These are phyloP conservation scores for Aphanomyces invadans DNA, from an alignment of 352 stramenopile genomes.

Conservation along the genomic window DNA sequence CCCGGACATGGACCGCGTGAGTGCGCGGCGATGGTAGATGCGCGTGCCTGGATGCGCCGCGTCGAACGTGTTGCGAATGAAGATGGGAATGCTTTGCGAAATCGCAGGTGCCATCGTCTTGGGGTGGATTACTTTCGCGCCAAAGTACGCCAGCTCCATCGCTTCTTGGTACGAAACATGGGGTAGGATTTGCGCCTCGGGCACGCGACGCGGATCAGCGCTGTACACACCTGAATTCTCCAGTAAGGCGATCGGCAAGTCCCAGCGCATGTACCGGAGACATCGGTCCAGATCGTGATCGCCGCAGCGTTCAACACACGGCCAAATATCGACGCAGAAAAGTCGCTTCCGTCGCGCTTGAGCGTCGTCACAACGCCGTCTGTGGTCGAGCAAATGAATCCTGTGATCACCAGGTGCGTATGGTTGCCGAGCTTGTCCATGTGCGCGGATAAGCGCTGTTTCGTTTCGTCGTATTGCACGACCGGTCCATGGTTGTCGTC, in stretches of 20 bases:
- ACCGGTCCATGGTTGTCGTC: constrained; percentile 71
- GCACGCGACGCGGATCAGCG: constrained; percentile 91
- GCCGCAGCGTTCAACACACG: constrained; percentile 82
- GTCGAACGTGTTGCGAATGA: constrained; percentile 97
- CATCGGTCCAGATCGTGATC: constrained; percentile 97
- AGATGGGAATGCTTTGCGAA: constrained; percentile 92
- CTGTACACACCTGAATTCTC: constrained; percentile 57
- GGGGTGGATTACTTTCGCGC: constrained; percentile 95
- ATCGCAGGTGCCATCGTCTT: constrained; percentile 93
- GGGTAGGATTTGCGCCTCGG: constrained; percentile 81
- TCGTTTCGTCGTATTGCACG: constrained; percentile 68
- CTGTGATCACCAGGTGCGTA: constrained; percentile 91
- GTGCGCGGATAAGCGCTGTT: constrained; percentile 50
- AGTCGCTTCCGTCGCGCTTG: constrained; percentile 95
- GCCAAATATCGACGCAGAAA: constrained; percentile 95
- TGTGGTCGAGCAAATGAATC: constrained; percentile 93
- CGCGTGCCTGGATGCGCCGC: constrained; percentile 68
- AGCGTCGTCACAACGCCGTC: constrained; percentile 95
- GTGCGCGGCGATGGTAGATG: constrained; percentile 51
- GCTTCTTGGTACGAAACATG: constrained; percentile 96
- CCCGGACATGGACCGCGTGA: constrained; percentile 56
- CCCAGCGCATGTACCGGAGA: constrained; percentile 59
- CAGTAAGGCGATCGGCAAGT: background rate
- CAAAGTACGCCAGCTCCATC: constrained; percentile 98
- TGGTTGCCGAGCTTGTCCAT: constrained; percentile 35